Percentiles rank a stretch among this genome's conserved stretches.
Conservation (phyloP, 1,284 basidiomycete genomes). For the Trichosporon sp. region DNA sequence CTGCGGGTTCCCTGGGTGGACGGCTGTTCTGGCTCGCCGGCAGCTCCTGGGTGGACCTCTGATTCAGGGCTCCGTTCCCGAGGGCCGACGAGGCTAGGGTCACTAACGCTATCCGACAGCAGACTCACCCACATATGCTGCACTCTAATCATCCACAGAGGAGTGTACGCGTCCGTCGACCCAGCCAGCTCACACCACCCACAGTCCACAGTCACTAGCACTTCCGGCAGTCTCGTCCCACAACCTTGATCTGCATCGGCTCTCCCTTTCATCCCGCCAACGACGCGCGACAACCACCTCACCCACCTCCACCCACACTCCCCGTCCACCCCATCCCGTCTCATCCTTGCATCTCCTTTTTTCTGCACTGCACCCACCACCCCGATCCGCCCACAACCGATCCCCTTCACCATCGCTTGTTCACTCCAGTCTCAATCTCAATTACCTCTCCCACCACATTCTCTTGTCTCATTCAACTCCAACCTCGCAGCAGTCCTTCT, state of each 20-base stretch:
- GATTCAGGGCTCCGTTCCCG: constrained; percentile 1
- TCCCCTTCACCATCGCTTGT: neutral
- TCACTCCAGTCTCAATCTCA: neutral
- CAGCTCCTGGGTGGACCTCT: neutral
- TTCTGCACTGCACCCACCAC: neutral
- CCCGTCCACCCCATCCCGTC: neutral
- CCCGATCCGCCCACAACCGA: too few relatives aligned
- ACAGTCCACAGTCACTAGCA: too few relatives aligned
- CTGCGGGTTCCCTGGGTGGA: neutral
- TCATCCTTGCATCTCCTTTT: neutral
- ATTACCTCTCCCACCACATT: neutral
- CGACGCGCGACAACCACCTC: neutral
- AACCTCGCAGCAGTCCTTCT: neutral
- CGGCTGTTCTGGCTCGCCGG: neutral
- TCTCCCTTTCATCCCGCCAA: neutral
- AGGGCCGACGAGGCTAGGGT: constrained; percentile 10
- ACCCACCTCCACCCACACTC: neutral
- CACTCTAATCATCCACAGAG: neutral
- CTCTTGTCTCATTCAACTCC: neutral
- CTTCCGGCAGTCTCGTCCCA: neutral
- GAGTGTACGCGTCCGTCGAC: too few relatives aligned
- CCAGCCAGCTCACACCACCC: too few relatives aligned
- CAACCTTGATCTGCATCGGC: neutral
- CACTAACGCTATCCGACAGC: neutral
- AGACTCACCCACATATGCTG: neutral